These are phyloP conservation scores for Solanum infundibuliforme DNA, from an alignment of 257 asterid genomes.

Conservation along the genomic window DNA sequence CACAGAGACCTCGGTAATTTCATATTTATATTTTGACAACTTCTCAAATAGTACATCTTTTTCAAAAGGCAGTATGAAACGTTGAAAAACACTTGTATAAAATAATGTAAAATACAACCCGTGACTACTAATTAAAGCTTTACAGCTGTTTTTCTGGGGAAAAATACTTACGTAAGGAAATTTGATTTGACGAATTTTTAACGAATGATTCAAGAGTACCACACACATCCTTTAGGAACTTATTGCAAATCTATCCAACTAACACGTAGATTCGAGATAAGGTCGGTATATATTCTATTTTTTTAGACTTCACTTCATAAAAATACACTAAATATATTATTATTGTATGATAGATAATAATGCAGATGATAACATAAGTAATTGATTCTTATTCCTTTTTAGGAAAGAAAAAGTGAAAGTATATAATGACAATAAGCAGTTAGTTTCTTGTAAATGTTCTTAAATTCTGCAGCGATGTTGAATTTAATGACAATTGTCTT, in stretches of 20 bases:
- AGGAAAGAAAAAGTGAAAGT: not conserved
- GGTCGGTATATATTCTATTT: too few species aligned
- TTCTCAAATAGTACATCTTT: not conserved
- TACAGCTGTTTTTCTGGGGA: not conserved
- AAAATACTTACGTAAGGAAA: not conserved
- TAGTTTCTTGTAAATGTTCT: not conserved
- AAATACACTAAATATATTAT: too few species aligned
- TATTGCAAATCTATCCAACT: not conserved
- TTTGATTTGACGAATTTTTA: not conserved
- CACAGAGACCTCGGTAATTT: not conserved
- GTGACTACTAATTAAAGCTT: not conserved
- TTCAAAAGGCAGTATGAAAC: not conserved
- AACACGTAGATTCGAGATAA: not conserved
- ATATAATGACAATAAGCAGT: too few species aligned
- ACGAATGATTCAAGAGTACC: not conserved
- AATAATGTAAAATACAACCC: not conserved
- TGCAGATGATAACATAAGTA: not conserved
- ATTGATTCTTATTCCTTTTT: not conserved
- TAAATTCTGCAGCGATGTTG: too few species aligned
- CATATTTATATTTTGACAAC: not conserved
- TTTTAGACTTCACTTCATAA: too few species aligned
- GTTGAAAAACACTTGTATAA: not conserved
- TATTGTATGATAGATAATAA: too few species aligned
- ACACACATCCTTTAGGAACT: not conserved
- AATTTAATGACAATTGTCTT: too few species aligned